A percentile compares a stretch with the other conserved stretches of the same genome.
Conservation (phyloP, 2,329 filamentous ascomycete genomes). For the Lizonia empirigonia region DNA sequence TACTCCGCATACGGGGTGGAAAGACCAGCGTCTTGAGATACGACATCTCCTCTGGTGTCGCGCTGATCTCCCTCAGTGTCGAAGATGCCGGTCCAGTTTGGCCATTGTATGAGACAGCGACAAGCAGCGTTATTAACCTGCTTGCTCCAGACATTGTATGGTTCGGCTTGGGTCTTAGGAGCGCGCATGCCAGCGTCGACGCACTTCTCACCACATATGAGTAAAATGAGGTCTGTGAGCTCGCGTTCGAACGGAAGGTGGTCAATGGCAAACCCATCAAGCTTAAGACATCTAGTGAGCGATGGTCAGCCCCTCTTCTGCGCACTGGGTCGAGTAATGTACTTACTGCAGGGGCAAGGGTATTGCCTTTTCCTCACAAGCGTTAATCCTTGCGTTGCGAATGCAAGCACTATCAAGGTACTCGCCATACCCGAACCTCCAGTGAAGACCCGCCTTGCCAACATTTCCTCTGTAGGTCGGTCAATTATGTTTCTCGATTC, state of each 20-base stretch:
- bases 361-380: conserved; percentile 26
- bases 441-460: conserved; percentile 38
- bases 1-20: conserved; percentile 17
- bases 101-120: conserved; percentile 34
- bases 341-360: conserved; percentile 31
- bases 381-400: conserved; percentile 38
- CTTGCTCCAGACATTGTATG: conserved; percentile 24
- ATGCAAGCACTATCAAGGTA: conserved; percentile 43
- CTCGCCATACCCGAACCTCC: conserved; percentile 37
- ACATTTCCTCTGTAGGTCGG: conserved; percentile 30
- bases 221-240: conserved; percentile 28
- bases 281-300: conserved; percentile 30
- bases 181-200: conserved; percentile 38
- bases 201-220: conserved; percentile 34
- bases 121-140: conserved; percentile 24
- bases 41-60: conserved; percentile 20
- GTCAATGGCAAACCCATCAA: conserved; percentile 44
- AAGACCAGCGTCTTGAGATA: conserved; percentile 17
- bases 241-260: conserved; percentile 38
- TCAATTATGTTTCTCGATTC: conserved; percentile 2
- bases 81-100: conserved; percentile 34
- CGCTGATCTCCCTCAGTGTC: conserved; percentile 29
- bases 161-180: conserved; percentile 22
- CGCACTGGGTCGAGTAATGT: neutral
- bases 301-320: neutral